phyloP scores from a whole-genome alignment of 768 basidiomycete species.

The Pleurotus giganteus region DNA sequence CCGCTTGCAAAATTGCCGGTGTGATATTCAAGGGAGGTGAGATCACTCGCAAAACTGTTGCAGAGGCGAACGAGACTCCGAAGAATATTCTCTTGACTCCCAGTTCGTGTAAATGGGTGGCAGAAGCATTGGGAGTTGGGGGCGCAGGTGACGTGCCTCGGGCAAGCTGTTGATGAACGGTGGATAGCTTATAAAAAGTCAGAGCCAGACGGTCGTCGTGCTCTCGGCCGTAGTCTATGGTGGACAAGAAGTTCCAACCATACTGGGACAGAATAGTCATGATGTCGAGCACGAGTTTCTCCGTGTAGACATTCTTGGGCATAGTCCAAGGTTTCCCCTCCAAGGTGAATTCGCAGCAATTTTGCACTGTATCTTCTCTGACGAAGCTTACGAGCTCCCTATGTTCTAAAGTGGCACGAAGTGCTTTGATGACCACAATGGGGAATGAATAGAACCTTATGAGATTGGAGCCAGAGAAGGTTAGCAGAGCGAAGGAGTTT shows the following conservation, averaged over 20 bases:
- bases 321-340: conserved; percentile 73
- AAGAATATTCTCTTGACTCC: conserved; percentile 48
- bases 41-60: conserved; percentile 69
- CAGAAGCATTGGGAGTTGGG: conserved; percentile 37
- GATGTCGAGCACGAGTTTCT: conserved; percentile 69
- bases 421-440: conserved; percentile 43
- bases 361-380: conserved; percentile 55
- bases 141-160: conserved; percentile 32
- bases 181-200: conserved; percentile 58
- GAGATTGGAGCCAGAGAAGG: conserved; percentile 62
- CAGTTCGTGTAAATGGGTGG: conserved; percentile 33
- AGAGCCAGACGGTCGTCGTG: conserved; percentile 70
- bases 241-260: conserved; percentile 64
- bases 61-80: conserved; percentile 70
- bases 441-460: conserved; percentile 74
- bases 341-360: conserved; percentile 64
- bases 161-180: conserved; percentile 24
- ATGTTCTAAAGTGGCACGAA: conserved; percentile 57
- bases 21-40: conserved; percentile 74
- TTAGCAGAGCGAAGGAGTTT: conserved; percentile 67
- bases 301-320: conserved; percentile 61
- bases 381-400: conserved; percentile 38
- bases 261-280: conserved; percentile 59
- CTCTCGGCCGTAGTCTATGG: conserved; percentile 76
- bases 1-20: conserved; percentile 78